Base-by-base conservation (phyloP, 2,329 filamentous ascomycete species). In the Penicillium oxalicum region DNA sequence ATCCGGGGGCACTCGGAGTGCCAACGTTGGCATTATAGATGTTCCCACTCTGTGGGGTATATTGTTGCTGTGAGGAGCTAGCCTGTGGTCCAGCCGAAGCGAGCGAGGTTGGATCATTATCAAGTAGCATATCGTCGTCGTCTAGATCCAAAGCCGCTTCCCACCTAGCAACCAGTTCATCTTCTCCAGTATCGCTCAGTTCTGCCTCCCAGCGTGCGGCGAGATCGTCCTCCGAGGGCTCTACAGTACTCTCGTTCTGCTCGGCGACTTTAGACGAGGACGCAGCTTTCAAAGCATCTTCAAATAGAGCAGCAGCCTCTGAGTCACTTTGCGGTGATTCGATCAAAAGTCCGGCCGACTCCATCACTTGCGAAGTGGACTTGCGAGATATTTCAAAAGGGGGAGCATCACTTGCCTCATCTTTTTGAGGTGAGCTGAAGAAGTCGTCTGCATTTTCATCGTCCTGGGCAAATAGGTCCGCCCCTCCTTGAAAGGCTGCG, bases 131-230 rank as follows among this genome's bases (percentile, higher is more conserved):
- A 64, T 95, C 91, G 57, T 91, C 91, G 40, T 87, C 82, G 25
- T 83, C 83, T 24, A 45, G 18, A 41, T 65, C 61, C 11, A 82
- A 75, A 40, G 73, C 74, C 13, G 74, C 72, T 44, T 79, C 63
- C 57, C 65, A 79, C 63, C 51, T 89, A 82, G 55, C 91, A 86
- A 86, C 84, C 38, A 93, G 69, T 60, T 91, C 87, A 40, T 84
- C 79, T 13, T 78, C 69, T 3, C 58, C 54, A 3, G 57, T 49
- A 42, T 87, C 86, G 11, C 74, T 88, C 59, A 96, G 80, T 38
- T 88, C 87, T 40, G 87, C 86, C 55, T 88, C 81, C 88, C 91
- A 95, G 57, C 88, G 84, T 13, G 87, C 87, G 40, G 86, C 85
- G 36, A 93, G 68, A 61, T 91, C 87, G 37, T 84, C 79, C 5